Evolutionary conservation across 805 yeast species (phyloP), one percentile per base, ranked within the genome.

Genomic region (Lachancea cidri): DNA sequence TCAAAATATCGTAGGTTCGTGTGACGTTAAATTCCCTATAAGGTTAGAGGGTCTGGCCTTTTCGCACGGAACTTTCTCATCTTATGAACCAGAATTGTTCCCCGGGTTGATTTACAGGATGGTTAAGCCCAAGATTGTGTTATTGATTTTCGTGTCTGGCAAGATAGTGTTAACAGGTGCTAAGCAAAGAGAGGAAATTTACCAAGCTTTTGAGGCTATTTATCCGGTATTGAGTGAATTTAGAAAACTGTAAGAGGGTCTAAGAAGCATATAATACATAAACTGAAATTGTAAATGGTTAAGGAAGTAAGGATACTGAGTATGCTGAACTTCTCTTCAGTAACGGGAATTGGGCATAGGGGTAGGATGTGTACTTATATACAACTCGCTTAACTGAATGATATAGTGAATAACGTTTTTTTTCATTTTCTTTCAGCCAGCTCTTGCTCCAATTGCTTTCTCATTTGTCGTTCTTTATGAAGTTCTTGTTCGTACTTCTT

Each of bases 131-230:
- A 93, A 93, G 66, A 93, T 93, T 68, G 98, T 93, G 39, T 71
- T 93, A 58, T 76, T 93, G 67, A 89, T 93, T 54, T 93, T 93
- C 65, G 98, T 93, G 37, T 85, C 95, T 20, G 98, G 98, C 25
- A 93, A 93, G 66, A 93, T 93, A 67, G 98, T 93, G 39, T 72
- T 93, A 54, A 93, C 98, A 5, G 98, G 98, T 73, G 98, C 98
- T 15, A 93, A 93, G 65, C 97, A 93, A 67, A 83, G 98, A 66
- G 98, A 93, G 65, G 98, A 93, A 66, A 93, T 93, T 50, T 93
- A 93, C 62, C 95, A 89, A 55, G 98, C 98, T 4, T 93, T 93
- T 64, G 98, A 91, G 65, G 95, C 97, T 45, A 93, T 93, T 38
- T 93, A 91, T 66, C 98, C 98, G 38, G 98, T 93, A 66, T 74